Evolutionary conservation across 139 green algal genomes (phyloP).

Genomic region (Closterium sp.): DNA sequence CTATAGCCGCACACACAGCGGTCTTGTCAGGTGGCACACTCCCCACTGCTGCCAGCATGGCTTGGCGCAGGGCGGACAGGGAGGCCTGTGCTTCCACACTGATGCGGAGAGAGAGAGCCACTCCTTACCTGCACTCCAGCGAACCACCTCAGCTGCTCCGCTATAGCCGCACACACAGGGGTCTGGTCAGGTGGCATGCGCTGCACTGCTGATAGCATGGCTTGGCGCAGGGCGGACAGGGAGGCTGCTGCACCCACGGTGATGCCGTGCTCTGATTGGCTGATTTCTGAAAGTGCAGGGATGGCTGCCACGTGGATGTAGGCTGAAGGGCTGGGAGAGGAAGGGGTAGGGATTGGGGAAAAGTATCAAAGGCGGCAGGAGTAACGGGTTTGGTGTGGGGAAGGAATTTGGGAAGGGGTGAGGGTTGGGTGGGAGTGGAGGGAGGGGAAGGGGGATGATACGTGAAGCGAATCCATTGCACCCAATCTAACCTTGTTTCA

Average conservation of each 20-base stretch:
- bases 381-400: too few relatives aligned
- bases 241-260: constrained; percentile 69
- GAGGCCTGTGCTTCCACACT: background rate
- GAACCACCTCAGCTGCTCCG: constrained; percentile 88
- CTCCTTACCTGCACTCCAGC: constrained; percentile 52
- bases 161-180: constrained; percentile 62
- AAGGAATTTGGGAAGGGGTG: background rate
- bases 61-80: constrained; percentile 53
- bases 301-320: background rate
- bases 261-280: constrained; percentile 57
- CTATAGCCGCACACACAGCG: constrained; percentile 61
- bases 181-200: constrained; percentile 49
- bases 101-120: background rate
- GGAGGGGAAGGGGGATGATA: too few relatives aligned
- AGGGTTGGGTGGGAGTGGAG: background rate
- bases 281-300: constrained; percentile 53
- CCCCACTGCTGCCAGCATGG: constrained; percentile 47
- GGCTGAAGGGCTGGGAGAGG: background rate
- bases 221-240: constrained; percentile 67
- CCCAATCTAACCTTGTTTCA: background rate
- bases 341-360: too few relatives aligned
- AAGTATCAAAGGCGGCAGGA: too few relatives aligned
- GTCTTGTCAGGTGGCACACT: constrained; percentile 49
- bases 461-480: too few relatives aligned
- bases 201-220: constrained; percentile 47